A percentile compares a stretch with the other conserved stretches of the same genome.
Conservation (phyloP, 208 protist genomes). For the Crithidia acanthocephali region DNA sequence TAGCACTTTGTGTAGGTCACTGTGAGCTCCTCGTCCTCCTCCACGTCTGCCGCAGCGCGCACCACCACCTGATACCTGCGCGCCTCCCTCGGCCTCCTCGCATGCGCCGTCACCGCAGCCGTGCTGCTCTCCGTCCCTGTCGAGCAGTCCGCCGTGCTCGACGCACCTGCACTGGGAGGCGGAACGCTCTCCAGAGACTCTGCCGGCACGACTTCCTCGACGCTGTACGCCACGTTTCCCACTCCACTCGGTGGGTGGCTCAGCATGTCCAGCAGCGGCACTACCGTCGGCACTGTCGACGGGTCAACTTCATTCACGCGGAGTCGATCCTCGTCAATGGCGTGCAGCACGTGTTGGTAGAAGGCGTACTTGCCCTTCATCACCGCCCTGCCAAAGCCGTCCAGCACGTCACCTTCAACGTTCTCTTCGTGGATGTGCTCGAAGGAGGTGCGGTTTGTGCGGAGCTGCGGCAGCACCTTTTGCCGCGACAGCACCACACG, state of each 20-base stretch:
- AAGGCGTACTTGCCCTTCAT: constrained; percentile 34
- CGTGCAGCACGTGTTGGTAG: constrained; percentile 40
- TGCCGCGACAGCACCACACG: constrained; percentile 70
- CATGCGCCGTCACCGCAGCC: too few species aligned
- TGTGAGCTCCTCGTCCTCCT: constrained; percentile 60
- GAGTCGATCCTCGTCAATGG: constrained; percentile 37
- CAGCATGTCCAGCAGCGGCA: constrained; percentile 70
- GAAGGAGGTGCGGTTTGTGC: constrained; percentile 14
- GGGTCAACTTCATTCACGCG: constrained; percentile 48
- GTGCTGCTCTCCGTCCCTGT: too few species aligned
- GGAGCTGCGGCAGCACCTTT: constrained; percentile 41
- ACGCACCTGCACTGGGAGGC: neutral
- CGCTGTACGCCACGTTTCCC: constrained; percentile 36
- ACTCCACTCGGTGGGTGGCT: constrained; percentile 46
- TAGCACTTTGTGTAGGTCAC: constrained; percentile 57
- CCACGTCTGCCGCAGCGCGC: constrained; percentile 40
- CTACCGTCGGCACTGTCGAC: constrained; percentile 40
- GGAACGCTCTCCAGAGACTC: too few species aligned
- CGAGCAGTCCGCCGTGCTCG: too few species aligned
- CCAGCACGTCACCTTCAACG: constrained; percentile 33
- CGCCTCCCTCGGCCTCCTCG: too few species aligned
- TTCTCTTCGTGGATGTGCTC: constrained; percentile 27
- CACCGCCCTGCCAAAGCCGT: constrained; percentile 32
- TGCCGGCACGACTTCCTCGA: constrained; percentile 24
- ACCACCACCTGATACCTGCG: constrained; percentile 43